phyloP scores from a whole-genome alignment of 2,329 filamentous ascomycete species.

The Hawksworthiomyces lignivorus region DNA sequence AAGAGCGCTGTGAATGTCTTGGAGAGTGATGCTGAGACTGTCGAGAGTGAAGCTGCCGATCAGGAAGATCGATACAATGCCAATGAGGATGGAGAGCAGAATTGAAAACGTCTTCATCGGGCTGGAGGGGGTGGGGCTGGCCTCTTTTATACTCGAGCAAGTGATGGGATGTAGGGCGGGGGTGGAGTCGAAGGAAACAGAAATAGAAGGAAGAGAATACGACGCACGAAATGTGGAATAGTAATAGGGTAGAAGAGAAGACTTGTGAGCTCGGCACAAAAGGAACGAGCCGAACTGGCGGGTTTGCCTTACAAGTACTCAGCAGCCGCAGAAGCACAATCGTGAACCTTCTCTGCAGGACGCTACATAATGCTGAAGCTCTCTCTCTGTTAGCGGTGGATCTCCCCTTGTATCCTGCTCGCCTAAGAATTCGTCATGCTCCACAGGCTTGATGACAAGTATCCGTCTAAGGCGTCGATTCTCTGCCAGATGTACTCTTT shows the following conservation, averaged over 20 bases:
- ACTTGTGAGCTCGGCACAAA: too few relatives aligned
- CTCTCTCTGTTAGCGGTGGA: not conserved
- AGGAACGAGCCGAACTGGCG: too few relatives aligned
- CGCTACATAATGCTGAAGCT: not conserved
- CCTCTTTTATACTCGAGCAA: slow-evolving; percentile 11
- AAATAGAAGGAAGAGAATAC: not conserved
- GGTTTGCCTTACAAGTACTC: too few relatives aligned
- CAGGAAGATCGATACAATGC: slow-evolving; percentile 25
- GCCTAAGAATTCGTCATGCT: slow-evolving; percentile 9
- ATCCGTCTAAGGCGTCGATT: too few relatives aligned
- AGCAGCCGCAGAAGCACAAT: too few relatives aligned
- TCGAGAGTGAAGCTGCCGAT: slow-evolving; percentile 10
- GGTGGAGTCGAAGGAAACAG: not conserved
- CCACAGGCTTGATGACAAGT: too few relatives aligned
- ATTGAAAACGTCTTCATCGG: slow-evolving; percentile 32
- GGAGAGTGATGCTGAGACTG: slow-evolving; percentile 22
- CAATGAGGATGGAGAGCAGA: slow-evolving; percentile 30
- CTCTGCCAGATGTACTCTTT: too few relatives aligned
- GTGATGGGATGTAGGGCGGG: not conserved
- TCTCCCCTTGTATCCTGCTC: not conserved
- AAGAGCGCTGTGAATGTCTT: slow-evolving; percentile 17
- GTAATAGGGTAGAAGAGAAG: too few relatives aligned
- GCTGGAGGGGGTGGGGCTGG: not conserved
- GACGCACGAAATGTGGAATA: too few relatives aligned
- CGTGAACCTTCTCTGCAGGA: slow-evolving; percentile 2